Conservation (phyloP, 2,329 filamentous ascomycete genomes). For the Cordyceps javanica region DNA sequence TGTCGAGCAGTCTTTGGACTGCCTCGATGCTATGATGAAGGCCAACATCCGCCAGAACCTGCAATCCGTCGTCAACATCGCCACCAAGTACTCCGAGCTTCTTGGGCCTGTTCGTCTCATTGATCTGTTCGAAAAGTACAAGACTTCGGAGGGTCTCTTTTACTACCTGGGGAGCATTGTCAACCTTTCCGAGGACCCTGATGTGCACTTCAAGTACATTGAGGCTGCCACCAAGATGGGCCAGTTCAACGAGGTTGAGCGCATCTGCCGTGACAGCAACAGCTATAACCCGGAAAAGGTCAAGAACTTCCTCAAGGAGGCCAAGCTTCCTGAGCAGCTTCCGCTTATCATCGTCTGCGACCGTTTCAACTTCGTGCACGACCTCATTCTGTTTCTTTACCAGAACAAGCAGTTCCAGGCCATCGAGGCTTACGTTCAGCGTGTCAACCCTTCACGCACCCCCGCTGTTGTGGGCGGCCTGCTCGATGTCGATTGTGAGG, state of each 20-base stretch:
- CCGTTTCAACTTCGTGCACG: slow-evolving; percentile 98
- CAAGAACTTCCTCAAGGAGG: slow-evolving; percentile 99
- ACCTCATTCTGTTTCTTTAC: slow-evolving; percentile 92
- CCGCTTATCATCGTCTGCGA: slow-evolving; percentile 98
- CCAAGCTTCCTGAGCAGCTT: slow-evolving; percentile 82
- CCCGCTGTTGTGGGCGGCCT: slow-evolving; percentile 90
- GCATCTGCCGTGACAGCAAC: slow-evolving; percentile 91
- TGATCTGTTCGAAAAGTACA: slow-evolving; percentile 94
- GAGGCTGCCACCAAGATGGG: slow-evolving; percentile 92
- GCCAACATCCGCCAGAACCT: slow-evolving; percentile 95
- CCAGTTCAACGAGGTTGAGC: slow-evolving; percentile 92
- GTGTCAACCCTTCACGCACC: slow-evolving; percentile 85
- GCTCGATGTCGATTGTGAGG: slow-evolving; percentile 94
- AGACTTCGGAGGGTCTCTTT: slow-evolving; percentile 93
- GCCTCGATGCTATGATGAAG: slow-evolving; percentile 93
- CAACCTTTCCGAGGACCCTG: slow-evolving; percentile 89
- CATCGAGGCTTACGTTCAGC: slow-evolving; percentile 96
- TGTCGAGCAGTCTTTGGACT: slow-evolving; percentile 90
- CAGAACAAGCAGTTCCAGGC: slow-evolving; percentile 99
- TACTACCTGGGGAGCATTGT: slow-evolving; percentile 98
- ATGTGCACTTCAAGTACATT: slow-evolving; percentile 99
- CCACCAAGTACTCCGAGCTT: slow-evolving; percentile 96
- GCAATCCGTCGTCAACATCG: slow-evolving; percentile 88
- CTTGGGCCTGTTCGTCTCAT: slow-evolving; percentile 83
- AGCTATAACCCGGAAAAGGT: slow-evolving; percentile 90